Evolutionary conservation across 2,329 filamentous ascomycete genomes (phyloP).

Genomic region (Didymellaceae sp.): DNA sequence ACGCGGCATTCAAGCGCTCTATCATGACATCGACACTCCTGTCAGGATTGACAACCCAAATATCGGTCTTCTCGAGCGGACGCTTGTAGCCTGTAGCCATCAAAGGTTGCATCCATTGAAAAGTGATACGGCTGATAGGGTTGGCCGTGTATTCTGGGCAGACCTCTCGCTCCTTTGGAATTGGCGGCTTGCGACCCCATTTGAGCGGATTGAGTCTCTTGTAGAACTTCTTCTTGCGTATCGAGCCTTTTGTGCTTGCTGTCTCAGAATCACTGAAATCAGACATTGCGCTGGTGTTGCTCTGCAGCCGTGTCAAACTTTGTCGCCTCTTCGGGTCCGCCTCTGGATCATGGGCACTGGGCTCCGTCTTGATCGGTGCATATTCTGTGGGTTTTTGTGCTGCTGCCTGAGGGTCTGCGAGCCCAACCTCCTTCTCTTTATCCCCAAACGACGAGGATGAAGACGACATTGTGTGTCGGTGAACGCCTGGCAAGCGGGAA

Average conservation of each 20-base stretch:
- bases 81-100: conserved; percentile 88
- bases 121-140: conserved; percentile 77
- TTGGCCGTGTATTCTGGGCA: conserved; percentile 76
- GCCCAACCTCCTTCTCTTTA: conserved; percentile 48
- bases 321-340: conserved; percentile 15
- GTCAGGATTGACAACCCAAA: conserved; percentile 87
- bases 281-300: conserved; percentile 36
- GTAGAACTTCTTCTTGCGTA: conserved; percentile 63
- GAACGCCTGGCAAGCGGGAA: conserved; percentile 1
- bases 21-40: conserved; percentile 75
- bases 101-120: conserved; percentile 88
- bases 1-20: conserved; percentile 68
- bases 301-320: conserved; percentile 37
- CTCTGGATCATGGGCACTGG: conserved; percentile 37
- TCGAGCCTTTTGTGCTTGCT: conserved; percentile 34
- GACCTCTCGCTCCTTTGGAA: conserved; percentile 59
- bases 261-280: conserved; percentile 41
- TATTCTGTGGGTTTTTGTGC: conserved; percentile 44
- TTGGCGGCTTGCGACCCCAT: conserved; percentile 59
- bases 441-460: conserved; percentile 34
- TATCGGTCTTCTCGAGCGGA: conserved; percentile 79
- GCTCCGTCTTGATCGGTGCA: conserved; percentile 49
- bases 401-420: conserved; percentile 46
- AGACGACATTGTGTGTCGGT: conserved; percentile 23
- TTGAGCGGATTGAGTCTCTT: conserved; percentile 60